Base-by-base conservation (phyloP, 352 stramenopile genomes). In the Phytophthora chlamydospora region DNA sequence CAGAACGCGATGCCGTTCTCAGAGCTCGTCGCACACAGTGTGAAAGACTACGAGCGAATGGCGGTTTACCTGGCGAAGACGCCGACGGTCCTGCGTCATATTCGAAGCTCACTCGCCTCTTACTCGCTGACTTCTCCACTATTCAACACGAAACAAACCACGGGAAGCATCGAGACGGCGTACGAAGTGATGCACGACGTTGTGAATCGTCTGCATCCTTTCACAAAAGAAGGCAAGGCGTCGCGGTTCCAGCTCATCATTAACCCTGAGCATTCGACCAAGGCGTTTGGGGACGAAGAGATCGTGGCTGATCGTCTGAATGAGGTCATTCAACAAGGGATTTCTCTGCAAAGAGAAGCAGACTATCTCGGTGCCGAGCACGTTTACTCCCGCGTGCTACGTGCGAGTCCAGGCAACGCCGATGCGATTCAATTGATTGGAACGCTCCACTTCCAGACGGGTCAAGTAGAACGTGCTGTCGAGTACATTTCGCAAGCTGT, bases 31-130 rank as follows among this genome's bases (percentile, higher is more conserved):
- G 51, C 78, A 7, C 58, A 90, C 53, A 85, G 66, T 0, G 34
- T 89, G 3, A 89, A 89, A 65, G 84, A 89, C 9, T 96, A 83
- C 31, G 87, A 96, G 34, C 47, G 78, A 6, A 14, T 89, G 12
- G 84, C 83, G 0, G 78, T 95, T 24, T 54, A 62, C 3, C 55
- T 96, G 11, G 84, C 79, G 6, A 55, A 34, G 0, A 47, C 67
- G 6, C 55, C 39, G 0, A 31, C 4, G 3, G 52, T 87, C 1
- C 51, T 78, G 16, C 33, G 14, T 0, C 53, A 54, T 2, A 45
- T 88, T 10, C 80, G 81, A 17, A 13, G 21, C 0, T 56, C 73
- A 13, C 49, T 94, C 4, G 73, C 68, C 16, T 19, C 40, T 0
- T 39, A 80, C 6, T 56, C 62, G 6, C 32, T 90, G 14, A 46